Conservation (phyloP, 2,329 filamentous ascomycete genomes). For the Thielaviopsis ethacetica region DNA sequence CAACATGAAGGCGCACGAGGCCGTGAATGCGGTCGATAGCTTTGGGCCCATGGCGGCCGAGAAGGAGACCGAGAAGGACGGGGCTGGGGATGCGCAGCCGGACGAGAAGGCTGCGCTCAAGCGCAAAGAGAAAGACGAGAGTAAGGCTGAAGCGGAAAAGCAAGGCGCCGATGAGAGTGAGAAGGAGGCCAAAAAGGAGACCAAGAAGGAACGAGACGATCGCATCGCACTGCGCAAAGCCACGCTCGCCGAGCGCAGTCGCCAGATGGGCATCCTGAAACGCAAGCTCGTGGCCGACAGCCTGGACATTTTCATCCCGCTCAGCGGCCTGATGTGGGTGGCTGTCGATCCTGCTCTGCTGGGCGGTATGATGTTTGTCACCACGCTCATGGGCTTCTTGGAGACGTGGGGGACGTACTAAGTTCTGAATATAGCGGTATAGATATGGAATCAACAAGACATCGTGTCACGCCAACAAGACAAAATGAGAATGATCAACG, state of each 20-base stretch:
- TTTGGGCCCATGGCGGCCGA: constrained; percentile 12
- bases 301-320: constrained; percentile 48
- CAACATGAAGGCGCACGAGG: constrained; percentile 21
- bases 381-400: constrained; percentile 42
- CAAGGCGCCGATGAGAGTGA: neutral
- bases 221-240: neutral
- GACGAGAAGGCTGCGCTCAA: constrained; percentile 17
- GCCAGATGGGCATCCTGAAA: constrained; percentile 18
- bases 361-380: constrained; percentile 41
- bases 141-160: constrained; percentile 16
- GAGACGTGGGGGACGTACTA: constrained; percentile 43
- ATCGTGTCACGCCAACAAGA: no score
- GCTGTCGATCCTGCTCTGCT: constrained; percentile 33
- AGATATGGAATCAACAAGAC: no score
- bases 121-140: constrained; percentile 20
- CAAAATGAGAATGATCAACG: no score
- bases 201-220: neutral
- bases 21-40: constrained; percentile 15
- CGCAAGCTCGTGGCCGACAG: constrained; percentile 37
- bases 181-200: neutral
- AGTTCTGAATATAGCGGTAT: neutral
- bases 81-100: constrained; percentile 13
- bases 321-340: constrained; percentile 43
- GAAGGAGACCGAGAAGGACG: constrained; percentile 7
- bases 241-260: neutral